Evolutionary conservation across 345 rosid species (phyloP), one percentile per base, ranked within the genome.

Genomic region (Arabis alpina): DNA sequence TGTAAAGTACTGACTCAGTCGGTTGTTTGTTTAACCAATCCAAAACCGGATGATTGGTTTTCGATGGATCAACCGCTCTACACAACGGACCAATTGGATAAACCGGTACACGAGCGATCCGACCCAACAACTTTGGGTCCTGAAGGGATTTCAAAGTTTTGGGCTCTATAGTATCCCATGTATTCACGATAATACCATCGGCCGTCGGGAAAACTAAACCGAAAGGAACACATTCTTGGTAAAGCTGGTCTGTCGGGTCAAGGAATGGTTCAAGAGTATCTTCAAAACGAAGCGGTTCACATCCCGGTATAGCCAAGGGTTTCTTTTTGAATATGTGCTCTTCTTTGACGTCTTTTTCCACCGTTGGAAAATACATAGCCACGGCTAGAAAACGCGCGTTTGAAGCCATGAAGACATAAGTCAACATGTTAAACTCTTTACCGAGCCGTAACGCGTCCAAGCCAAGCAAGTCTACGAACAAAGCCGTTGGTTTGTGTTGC

Each of bases 1-100:
- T 42, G 45, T 42, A 42, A 12, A 42, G 45, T n/a, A 42, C 45
- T 2, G 45, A 42, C 45, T 42, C 45, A 5, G 4, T 6, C 6
- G 45, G 14, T 42, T 42, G 45, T 13, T 42, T 60, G 32, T 74
- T 83, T 19, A 87, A 62, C 88, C 92, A 87, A 9, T 67, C 68
- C 8, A 50, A 40, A 11, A 41, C 5, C 2, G 44, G 44, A 41
- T 41, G 44, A 11, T 41, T 41, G 5, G 13, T 41, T 41, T 41
- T 11, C 5, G 44, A 41, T 11, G n/a, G 44, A 41, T 41, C 44
- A 41, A 41, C 44, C 44, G n/a, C 4, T 41, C 44, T 41, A 12
- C n/a, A 41, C 44, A 41, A 41, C 11, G n/a, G 44, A 41, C 44
- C 44, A 41, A 41, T 41, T 11, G 44, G 44, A 36, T 36, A 36